phyloP scores from a whole-genome alignment of 257 asterid genomes.

The Thymus quinquecostatus region DNA sequence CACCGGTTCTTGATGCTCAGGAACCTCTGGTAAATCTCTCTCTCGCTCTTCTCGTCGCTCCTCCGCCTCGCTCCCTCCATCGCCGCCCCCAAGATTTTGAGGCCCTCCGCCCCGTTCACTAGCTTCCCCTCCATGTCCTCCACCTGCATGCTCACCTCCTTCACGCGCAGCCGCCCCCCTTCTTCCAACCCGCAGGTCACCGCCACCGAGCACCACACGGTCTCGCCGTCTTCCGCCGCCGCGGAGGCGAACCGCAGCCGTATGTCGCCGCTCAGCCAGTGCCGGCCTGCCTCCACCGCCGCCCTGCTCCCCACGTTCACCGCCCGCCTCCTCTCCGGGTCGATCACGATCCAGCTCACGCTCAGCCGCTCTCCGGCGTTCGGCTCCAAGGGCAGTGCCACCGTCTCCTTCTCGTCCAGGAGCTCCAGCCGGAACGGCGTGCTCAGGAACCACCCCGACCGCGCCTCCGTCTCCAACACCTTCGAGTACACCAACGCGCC shows the following conservation, averaged over 20 bases:
- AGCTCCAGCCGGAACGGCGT: slow-evolving; percentile 69
- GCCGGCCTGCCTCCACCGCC: slow-evolving; percentile 60
- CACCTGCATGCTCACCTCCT: slow-evolving; percentile 64
- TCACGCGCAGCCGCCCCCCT: slow-evolving; percentile 60
- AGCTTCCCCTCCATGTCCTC: slow-evolving; percentile 65
- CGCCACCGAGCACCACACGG: slow-evolving; percentile 51
- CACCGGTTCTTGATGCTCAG: slow-evolving; percentile 40
- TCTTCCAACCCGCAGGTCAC: slow-evolving; percentile 58
- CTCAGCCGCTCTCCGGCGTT: slow-evolving; percentile 45
- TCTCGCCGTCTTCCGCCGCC: slow-evolving; percentile 32
- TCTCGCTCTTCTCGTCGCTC: slow-evolving; percentile 40
- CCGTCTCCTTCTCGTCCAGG: slow-evolving; percentile 44
- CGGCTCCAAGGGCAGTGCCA: slow-evolving; percentile 41
- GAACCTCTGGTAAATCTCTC: slow-evolving; percentile 44
- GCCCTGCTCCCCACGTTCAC: slow-evolving; percentile 52
- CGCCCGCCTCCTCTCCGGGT: slow-evolving; percentile 50
- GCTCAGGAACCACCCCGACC: slow-evolving; percentile 49
- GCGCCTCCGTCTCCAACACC: slow-evolving; percentile 47
- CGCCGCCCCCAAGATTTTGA: slow-evolving; percentile 45
- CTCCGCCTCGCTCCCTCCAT: slow-evolving; percentile 55
- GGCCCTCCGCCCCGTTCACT: slow-evolving; percentile 52
- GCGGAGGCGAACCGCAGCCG: slow-evolving; percentile 52
- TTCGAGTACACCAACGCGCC: slow-evolving; percentile 52
- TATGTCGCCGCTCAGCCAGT: slow-evolving; percentile 58
- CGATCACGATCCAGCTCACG: slow-evolving; percentile 78